Base-by-base conservation (phyloP, 2,329 filamentous ascomycete species). In the Purpureocillium takamizusanense region DNA sequence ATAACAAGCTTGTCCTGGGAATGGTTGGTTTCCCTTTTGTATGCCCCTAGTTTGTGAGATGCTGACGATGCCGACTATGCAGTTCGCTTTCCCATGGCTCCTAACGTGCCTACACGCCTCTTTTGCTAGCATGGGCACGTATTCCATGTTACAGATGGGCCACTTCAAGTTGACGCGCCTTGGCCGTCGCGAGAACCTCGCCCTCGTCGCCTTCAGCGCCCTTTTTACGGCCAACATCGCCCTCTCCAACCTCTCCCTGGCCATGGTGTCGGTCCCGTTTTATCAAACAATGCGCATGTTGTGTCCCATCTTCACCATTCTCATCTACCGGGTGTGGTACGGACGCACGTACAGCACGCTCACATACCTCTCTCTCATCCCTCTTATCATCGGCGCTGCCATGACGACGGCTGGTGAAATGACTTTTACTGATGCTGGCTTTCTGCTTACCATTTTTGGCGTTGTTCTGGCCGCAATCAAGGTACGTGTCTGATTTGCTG, bases 161-260 rank as follows among this genome's bases (percentile, higher is more conserved):
- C 62, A 70, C 38, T 72, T 78, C 51, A 66, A 66, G 48, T 59
- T 74, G 37, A 71, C 72, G 10, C 63, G 65, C 40, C 60, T 80
- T 30, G 66, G 64, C 4, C 61, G 63, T 23, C 66, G 64, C 23
- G 74, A 79, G 51, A 69, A 76, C 53, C 53, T 74, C 31, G 64
- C 68, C n/a, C 64, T 78, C 31, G 57, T 76, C 25, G 65, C 70
- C 34, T 80, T 80, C 54, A 79, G 76, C 28, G 62, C 70, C 31
- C 65, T 80, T 7, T 80, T 78, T 56, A 79, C 76, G 13, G 64
- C 75, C 53, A 80, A 80, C 56, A 78, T 80, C 47, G 76, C 76
- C 41, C 70, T 78, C 33, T 77, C 73, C n/a, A 79, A 79, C 56
- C 64, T 78, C 17, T 78, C 75, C n/a, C 63, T 79, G 29, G 63